Base-by-base conservation (phyloP, 2,329 filamentous ascomycete species). In the Passalora sequoiae region DNA sequence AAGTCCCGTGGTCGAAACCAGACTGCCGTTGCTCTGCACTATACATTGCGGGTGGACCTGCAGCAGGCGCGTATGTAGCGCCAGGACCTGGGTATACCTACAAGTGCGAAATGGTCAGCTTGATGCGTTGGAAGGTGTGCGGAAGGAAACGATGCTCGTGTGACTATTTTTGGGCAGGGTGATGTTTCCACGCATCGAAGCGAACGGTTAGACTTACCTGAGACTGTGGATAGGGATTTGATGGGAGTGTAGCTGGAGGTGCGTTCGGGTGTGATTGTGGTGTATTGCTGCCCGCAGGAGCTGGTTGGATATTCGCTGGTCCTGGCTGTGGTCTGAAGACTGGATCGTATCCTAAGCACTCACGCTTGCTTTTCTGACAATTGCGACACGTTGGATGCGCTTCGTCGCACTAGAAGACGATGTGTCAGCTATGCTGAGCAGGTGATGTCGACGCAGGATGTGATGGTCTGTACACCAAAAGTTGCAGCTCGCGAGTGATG, bases 321-420 rank as follows among this genome's bases (percentile, higher is more conserved):
- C 81, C 79, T 33, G 76, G 69, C 58, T 83, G 80, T 51, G 83
- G 78, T 67, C 88, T 86, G 71, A 91, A 92, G 60, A 91, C 86
- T 27, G 86, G 86, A 60, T 92, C 86, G 77, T 92, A 92, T 43
- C 86, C 86, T 37, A 89, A 65, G 61, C 86, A 92, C 59, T 91
- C 86, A 60, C 86, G 85, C 69, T 91, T 92, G 56, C 84, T 89
- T 66, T 92, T 92, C 62, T 84, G 83, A 70, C 86, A 92, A 63
- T 92, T 88, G 69, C 88, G 83, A 74, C 92, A 98, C 47, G 84
- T 82, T 16, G 92, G 92, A 67, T 95, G 89, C 49, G 81, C 82
- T 74, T 98, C 92, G 78, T 97, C 92, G 71, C 92, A 98, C 92
- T 96, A 65, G 50, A 51, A 29, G 24, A 27, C n/a, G n/a, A n/a